These are phyloP conservation scores for Xylaria polymorpha DNA, from an alignment of 2,329 filamentous ascomycete species.

Conservation along the genomic window DNA sequence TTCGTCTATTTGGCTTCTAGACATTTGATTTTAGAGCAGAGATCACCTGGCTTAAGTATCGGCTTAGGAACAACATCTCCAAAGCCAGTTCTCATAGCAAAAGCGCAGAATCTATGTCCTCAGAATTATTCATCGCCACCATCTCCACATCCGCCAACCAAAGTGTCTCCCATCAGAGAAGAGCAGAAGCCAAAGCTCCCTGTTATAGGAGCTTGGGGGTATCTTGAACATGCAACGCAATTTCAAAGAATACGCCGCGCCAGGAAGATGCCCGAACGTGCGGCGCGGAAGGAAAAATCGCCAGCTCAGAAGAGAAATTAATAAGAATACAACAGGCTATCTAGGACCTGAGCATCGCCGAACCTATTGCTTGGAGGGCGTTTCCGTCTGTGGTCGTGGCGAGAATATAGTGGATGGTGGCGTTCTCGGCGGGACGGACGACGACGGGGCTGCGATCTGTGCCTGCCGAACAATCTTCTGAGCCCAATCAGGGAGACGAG, in stretches of 20 bases:
- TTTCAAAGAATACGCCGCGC: constrained; percentile 18
- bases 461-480: constrained; percentile 41
- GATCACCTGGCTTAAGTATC: background rate
- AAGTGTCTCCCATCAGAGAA: constrained; percentile 20
- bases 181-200: constrained; percentile 25
- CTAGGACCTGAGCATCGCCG: background rate
- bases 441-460: constrained; percentile 38
- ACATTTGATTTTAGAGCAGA: background rate
- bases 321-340: background rate
- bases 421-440: constrained; percentile 24
- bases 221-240: constrained; percentile 38
- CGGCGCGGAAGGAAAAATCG: constrained; percentile 8
- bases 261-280: constrained; percentile 26
- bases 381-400: constrained; percentile 35
- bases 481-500: constrained; percentile 48
- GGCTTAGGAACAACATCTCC: background rate
- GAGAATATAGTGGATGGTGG: constrained; percentile 19
- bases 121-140: background rate
- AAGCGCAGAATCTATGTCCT: background rate
- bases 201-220: constrained; percentile 34
- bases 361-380: constrained; percentile 41
- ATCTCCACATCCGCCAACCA: constrained; percentile 7
- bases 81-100: background rate
- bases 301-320: background rate
- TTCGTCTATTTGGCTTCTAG: background rate